Evolutionary conservation across 192 early-diverging fungal species (phyloP).

Genomic region (Neocallimastix lanati): DNA sequence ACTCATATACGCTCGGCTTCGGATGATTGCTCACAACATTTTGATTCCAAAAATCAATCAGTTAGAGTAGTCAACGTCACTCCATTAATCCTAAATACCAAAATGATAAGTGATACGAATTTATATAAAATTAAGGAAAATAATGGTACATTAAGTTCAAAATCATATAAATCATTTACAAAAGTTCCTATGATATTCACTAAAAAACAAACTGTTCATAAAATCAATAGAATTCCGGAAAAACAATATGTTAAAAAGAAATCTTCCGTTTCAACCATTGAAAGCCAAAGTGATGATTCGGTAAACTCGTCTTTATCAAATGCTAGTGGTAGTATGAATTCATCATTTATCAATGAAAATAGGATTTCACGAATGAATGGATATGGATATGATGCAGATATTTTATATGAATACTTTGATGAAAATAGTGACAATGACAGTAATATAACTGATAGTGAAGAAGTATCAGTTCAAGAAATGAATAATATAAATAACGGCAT

Average conservation of each 20-base stretch:
- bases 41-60: no score
- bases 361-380: background rate
- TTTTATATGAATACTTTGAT: background rate
- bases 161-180: background rate
- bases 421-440: background rate
- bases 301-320: background rate
- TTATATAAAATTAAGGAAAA: background rate
- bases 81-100: background rate
- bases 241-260: background rate
- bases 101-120: background rate
- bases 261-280: background rate
- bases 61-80: background rate
- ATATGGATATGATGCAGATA: background rate
- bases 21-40: no score
- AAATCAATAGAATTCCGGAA: background rate
- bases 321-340: background rate
- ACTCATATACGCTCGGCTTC: no score
- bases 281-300: background rate
- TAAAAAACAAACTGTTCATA: background rate
- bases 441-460: no score
- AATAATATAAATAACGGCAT: no score
- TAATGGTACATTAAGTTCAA: background rate
- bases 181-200: background rate
- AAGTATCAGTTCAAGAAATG: no score
- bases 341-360: background rate